Evolutionary conservation across 2,329 filamentous ascomycete genomes (phyloP).

Genomic region (Hypocrella siamensis): DNA sequence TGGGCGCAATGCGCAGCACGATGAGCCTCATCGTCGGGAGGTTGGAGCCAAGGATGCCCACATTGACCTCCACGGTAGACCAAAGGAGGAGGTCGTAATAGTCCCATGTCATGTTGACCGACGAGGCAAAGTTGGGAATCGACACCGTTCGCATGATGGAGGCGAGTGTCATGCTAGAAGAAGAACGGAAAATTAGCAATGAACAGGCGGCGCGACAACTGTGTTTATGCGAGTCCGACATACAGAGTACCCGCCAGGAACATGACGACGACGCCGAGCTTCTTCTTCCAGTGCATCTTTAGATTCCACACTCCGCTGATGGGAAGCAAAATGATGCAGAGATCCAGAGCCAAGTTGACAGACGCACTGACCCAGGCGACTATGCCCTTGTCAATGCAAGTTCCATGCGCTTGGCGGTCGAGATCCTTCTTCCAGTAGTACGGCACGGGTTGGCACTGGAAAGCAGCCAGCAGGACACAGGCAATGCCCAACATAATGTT

Average conservation of each 20-base stretch:
- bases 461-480: constrained; percentile 24
- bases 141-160: constrained; percentile 13
- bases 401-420: constrained; percentile 23
- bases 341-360: constrained; percentile 31
- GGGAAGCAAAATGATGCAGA: constrained; percentile 32
- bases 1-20: constrained; percentile 2
- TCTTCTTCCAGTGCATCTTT: constrained; percentile 25
- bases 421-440: constrained; percentile 33
- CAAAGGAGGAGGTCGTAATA: constrained; percentile 9
- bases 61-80: constrained; percentile 15
- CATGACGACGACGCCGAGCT: constrained; percentile 26
- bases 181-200: no score
- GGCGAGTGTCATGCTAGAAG: constrained; percentile 12
- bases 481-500: constrained; percentile 18
- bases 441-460: constrained; percentile 30
- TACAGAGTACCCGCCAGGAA: constrained; percentile 26
- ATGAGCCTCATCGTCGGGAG: constrained; percentile 13
- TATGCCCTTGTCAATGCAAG: constrained; percentile 28
- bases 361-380: constrained; percentile 31
- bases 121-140: constrained; percentile 10
- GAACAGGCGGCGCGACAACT: neutral
- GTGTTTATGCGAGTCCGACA: no score
- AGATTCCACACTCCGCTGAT: constrained; percentile 22
- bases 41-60: constrained; percentile 15
- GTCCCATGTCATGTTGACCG: constrained; percentile 12